phyloP scores from a whole-genome alignment of 257 asterid genomes.

The Lavandula angustifolia region DNA sequence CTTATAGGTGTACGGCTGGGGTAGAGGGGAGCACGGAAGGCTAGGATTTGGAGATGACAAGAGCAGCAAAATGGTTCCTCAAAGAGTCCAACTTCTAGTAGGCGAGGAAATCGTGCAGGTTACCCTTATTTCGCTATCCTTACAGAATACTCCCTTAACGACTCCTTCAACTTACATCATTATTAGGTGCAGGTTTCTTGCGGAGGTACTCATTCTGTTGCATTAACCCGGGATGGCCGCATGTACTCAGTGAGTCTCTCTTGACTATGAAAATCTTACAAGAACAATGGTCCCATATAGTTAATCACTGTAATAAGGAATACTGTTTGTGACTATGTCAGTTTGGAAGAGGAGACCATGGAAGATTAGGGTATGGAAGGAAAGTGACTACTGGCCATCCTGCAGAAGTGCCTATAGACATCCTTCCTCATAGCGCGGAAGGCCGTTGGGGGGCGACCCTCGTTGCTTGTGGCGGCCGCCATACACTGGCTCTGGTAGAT shows the following conservation, averaged over 20 bases:
- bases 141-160: background rate
- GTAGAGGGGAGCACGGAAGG: constrained; percentile 99
- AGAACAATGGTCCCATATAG: background rate
- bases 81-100: constrained; percentile 82
- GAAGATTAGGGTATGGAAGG: constrained; percentile 95
- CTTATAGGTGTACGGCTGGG: constrained; percentile 93
- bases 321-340: constrained; percentile 39
- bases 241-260: constrained; percentile 73
- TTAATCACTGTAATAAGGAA: background rate
- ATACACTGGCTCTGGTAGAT: constrained; percentile 75
- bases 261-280: constrained; percentile 15
- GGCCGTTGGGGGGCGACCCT: constrained; percentile 79
- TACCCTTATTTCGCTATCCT: constrained; percentile 25
- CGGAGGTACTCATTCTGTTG: constrained; percentile 99
- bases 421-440: constrained; percentile 56
- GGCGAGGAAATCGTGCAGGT: constrained; percentile 96
- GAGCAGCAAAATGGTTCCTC: constrained; percentile 99
- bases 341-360: constrained; percentile 99
- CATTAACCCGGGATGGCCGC: constrained; percentile 84
- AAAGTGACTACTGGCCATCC: constrained; percentile 94
- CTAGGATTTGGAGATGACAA: constrained; percentile 99
- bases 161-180: background rate
- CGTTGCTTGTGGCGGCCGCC: constrained; percentile 98
- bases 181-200: constrained; percentile 78
- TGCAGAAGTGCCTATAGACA: constrained; percentile 78